Evolutionary conservation across 2,329 filamentous ascomycete species (phyloP), one percentile per base, ranked within the genome.

Genomic region (Aspergillus tanneri): DNA sequence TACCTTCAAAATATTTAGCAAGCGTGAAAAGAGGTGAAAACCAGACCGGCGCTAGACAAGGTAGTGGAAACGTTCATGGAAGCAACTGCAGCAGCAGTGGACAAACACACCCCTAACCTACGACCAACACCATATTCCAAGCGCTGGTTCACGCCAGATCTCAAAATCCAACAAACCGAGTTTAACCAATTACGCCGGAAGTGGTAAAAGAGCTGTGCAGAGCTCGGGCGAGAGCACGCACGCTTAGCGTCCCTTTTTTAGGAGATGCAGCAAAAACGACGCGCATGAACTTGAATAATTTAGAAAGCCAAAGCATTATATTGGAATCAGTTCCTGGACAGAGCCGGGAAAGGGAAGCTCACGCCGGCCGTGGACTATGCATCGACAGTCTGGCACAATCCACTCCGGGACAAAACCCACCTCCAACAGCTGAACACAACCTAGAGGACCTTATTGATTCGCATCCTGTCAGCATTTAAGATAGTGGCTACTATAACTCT

Each of bases 291-390:
- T n/a, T n/a, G n/a, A n/a, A 27, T 25, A 12, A 61, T 49, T 5
- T 47, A 54, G 24, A 42, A 43, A 0, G 57, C 38, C 10, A 52
- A 60, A 12, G 42, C 46, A 2, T 30, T 62, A 1, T 62, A 8
- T 37, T 54, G 38, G 32, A 63, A 14, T 55, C 63, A 12, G 43
- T 44, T 3, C 58, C 42, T 2, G 46, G 36, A 16, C 25, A 62
- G 42, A 63, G 60, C 36, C 42, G 53, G 19, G 52, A 63, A 61
- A 47, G 59, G 57, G 11, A 60, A 43, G 30, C 47, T 64, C 2
- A 35, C 43, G 16, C 57, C 56, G 9, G 44, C 56, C 5, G 10
- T 61, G 9, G 54, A 63, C 24, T 61, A 63, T 25, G 52, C 46
- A 22, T 62, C 53, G 1, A 59, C 53, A 1, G 48, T 62, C 23